Base-by-base conservation (phyloP, 176 grass and related monocot genomes). In the Cenchrus purpureus region DNA sequence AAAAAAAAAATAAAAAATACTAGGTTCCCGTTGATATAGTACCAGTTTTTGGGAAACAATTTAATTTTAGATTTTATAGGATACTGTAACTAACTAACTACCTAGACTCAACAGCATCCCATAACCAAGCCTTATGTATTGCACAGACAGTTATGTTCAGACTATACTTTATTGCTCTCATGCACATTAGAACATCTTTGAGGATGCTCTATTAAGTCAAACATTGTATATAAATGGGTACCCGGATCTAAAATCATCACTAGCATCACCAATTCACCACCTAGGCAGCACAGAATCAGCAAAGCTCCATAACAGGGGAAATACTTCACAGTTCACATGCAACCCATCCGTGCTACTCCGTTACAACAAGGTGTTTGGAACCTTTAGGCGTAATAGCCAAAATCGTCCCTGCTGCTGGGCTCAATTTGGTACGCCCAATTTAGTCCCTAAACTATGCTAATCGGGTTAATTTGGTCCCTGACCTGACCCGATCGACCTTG, bases 311-410 rank as follows among this genome's bases (percentile, higher is more conserved):
- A 11, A 34, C 9, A 52, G 32, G 67, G 67, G 67, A 70, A 70
- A 70, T 70, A n/a, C 17, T 70, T 46, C 40, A 70, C 42, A n/a
- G 9, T 70, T 46, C 40, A 70, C 42, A 46, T 46, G 2, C 42
- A 70, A 46, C 42, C 34, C 40, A 68, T 68, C 37, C 43, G 17
- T 10, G 34, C 17, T 17, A 68, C 32, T 68, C 65, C 17, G 20
- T 69, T 70, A 70, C 67, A 22, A 69, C 8, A 46, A 71, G 19
- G 10, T 71, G 68, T 22, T 71, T 71, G 4, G 17, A 70, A 70
- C 15, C 67, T 25, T 25, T 25, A 25, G 25, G 25, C 25, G 25
- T 25, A 25, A 25, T 25, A 25, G 25, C 25, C 25, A 25, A 25
- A 25, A 25, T 25, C 25, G 25, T 25, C 25, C 25, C 25, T 25